Base-by-base conservation (phyloP, 129 eudicot species). In the Chrysanthemum makinoi region DNA sequence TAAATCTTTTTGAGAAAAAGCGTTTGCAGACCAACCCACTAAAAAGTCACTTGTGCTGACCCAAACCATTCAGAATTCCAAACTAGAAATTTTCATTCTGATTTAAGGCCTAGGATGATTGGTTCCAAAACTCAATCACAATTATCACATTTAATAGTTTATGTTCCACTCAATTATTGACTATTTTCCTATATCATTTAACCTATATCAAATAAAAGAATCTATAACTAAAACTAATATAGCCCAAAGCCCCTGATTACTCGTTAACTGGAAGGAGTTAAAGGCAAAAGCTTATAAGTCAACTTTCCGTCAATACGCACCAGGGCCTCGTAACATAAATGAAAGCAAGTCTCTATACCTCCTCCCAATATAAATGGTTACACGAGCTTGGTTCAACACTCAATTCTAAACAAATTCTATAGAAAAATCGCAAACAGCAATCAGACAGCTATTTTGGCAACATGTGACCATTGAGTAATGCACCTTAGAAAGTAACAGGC, bases 391-490 rank as follows among this genome's bases (percentile, higher is more conserved):
- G 2, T 35, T 61, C 20, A 54, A 16, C 11, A 18, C 17, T 55
- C 65, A 13, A 70, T 20, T 39, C 46, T 15, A 43, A 56, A 70
- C 53, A 12, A 13, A 2, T 10, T 7, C 16, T 44, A 14, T 11
- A 35, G 12, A 43, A 20, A 17, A 18, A 39, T 19, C 53, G 57
- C 66, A 71, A 43, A 10, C 58, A 57, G 16, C 44, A 70, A 54
- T 8, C 17, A 13, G 43, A 20, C 4, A 43, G 52, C 33, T 16
- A 44, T 46, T 71, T 44, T 10, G 8, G 46, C 62, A 20, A 12
- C 44, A 14, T 3, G 53, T 49, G 65, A 74, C 70, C 30, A 73
- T 15, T 30, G 30, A 56, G 59, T 57, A 47, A 58, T n/a, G 43
- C 10, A 62, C 28, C 12, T 50, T 30, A 39, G 39, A 28, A 58